phyloP scores from a whole-genome alignment of 2,329 filamentous ascomycete species.

The Cercospora canescens region DNA sequence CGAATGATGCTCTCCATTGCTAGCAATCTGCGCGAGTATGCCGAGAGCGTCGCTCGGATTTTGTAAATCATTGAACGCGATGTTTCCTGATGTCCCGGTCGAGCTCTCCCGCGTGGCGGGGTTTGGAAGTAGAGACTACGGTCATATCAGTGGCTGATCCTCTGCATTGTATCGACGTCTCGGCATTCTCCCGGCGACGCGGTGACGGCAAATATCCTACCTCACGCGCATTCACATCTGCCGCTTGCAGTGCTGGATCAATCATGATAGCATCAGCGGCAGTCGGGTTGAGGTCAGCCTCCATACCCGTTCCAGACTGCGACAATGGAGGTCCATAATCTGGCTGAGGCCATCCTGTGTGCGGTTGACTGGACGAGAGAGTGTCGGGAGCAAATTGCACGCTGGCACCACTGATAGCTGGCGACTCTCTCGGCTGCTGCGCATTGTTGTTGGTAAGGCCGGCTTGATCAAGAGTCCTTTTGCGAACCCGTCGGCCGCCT shows the following conservation, averaged over 20 bases:
- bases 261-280: constrained; percentile 29
- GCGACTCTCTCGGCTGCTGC: constrained; percentile 10
- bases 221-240: constrained; percentile 22
- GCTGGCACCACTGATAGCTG: constrained; percentile 31
- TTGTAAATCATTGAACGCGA: constrained; percentile 46
- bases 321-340: constrained; percentile 5
- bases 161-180: not conserved
- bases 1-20: constrained; percentile 30
- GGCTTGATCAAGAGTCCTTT: constrained; percentile 43
- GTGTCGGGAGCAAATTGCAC: constrained; percentile 25
- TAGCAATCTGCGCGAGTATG: constrained; percentile 50
- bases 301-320: constrained; percentile 10
- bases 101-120: constrained; percentile 32
- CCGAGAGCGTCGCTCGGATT: constrained; percentile 52
- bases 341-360: constrained; percentile 10
- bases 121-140: constrained; percentile 11
- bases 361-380: constrained; percentile 4
- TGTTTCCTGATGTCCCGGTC: constrained; percentile 30
- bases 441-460: constrained; percentile 33
- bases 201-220: not conserved
- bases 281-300: constrained; percentile 20
- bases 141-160: constrained; percentile 7
- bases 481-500: constrained; percentile 59
- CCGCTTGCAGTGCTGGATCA: constrained; percentile 34
- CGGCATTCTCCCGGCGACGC: not conserved